phyloP scores from a whole-genome alignment of 2,329 filamentous ascomycete species.

The Dothidotthia symphoricarpi region DNA sequence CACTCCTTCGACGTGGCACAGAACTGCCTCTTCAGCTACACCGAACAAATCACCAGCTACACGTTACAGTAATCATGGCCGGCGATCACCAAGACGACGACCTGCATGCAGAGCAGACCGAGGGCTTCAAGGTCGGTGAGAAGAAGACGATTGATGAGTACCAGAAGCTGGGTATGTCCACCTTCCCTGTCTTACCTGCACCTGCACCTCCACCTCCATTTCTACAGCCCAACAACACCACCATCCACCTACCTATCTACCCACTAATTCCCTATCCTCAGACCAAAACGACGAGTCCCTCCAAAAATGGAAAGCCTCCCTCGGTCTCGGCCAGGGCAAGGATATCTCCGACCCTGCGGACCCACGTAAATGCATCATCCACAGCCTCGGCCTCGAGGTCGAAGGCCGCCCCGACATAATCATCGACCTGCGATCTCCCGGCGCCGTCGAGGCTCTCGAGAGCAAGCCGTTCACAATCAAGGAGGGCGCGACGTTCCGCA shows the following conservation, averaged over 20 bases:
- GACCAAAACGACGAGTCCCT: conserved; percentile 84
- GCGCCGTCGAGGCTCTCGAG: conserved; percentile 75
- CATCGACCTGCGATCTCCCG: conserved; percentile 77
- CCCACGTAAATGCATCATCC: conserved; percentile 87
- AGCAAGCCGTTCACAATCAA: conserved; percentile 96
- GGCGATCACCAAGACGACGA: conserved; percentile 71
- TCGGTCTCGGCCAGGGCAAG: conserved; percentile 71
- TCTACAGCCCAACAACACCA: background rate
- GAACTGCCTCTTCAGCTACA: too few relatives aligned
- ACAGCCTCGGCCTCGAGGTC: conserved; percentile 83
- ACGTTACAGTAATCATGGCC: conserved; percentile 24
- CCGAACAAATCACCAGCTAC: conserved; percentile 1
- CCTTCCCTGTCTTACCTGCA: too few relatives aligned
- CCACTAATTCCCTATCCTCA: conserved; percentile 28
- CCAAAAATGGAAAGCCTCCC: conserved; percentile 94
- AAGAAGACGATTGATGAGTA: conserved; percentile 98
- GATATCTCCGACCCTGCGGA: conserved; percentile 61
- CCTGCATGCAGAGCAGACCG: conserved; percentile 79
- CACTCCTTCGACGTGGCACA: conserved; percentile 3
- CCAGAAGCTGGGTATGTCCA: conserved; percentile 77
- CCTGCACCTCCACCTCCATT: background rate
- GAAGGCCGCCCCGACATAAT: conserved; percentile 79
- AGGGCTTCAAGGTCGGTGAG: conserved; percentile 97
- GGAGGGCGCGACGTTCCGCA: conserved; percentile 89
- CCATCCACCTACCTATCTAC: background rate